Evolutionary conservation across 2,329 filamentous ascomycete species (phyloP), one percentile per base, ranked within the genome.

Genomic region (Diaporthe sp.): DNA sequence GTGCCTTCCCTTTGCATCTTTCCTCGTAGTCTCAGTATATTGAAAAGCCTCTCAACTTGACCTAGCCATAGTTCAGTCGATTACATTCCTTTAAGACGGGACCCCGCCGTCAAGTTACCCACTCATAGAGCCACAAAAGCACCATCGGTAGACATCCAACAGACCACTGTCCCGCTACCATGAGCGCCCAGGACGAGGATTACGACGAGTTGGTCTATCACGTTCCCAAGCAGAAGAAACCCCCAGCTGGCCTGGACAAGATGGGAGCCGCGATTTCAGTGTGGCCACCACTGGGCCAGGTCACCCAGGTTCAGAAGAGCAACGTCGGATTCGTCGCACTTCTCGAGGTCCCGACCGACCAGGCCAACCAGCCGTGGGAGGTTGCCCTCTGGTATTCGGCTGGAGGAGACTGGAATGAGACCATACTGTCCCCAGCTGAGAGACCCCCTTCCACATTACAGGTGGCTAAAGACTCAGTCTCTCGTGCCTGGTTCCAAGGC

Each of bases 211-310:
- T 83, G 51, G 84, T 85, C 72, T 83, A 85, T 73, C 80, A 83
- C 74, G 80, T 86, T 53, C 82, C 85, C 37, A 83, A 84, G 73
- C 85, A 85, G 75, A 86, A 84, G 72, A 78, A 80, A 47, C 76
- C 81, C 53, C 81, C 82, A 37, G 53, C 68, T 42, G 74, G 82
- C 61, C 6, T 79, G 55, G 79, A 82, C 71, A 77, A 76, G 2
- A 87, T 87, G 84, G 83, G 82, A 9, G 81, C 83, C 49, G 79
- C 81, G 17, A 78, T 90, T 25, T 86, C 86, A 31, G 88, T 87
- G 76, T 92, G 92, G 80, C 96, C 96, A 17, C 91, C 95, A 1
- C 84, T 98, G 71, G 94, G 93, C 2, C 94, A 96, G 81, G 89
- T 94, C 34, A 95, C 94, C 2, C 87, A 90, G 67, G 81, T 94